These are phyloP conservation scores for Dillenia suffruticosa DNA, from an alignment of 164 flowering plant genomes.

Conservation along the genomic window DNA sequence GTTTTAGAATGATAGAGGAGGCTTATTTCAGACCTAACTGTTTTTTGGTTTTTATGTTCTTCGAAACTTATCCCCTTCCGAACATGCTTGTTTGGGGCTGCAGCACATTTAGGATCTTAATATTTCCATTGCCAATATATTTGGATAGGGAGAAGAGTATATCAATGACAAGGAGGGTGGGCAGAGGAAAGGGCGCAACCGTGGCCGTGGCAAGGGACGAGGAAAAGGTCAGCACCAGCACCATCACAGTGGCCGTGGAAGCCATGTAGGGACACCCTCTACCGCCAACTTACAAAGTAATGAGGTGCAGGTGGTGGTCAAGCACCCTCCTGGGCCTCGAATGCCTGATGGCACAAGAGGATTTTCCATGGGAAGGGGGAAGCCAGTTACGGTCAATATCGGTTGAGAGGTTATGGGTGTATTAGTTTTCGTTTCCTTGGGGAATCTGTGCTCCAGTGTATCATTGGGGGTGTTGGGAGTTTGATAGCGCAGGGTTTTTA, in stretches of 20 bases:
- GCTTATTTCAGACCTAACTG: no score
- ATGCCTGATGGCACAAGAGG: conserved; percentile 91
- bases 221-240: conserved; percentile 36
- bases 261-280: conserved; percentile 44
- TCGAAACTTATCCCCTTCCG: no score
- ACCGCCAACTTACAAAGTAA: conserved; percentile 12
- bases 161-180: conserved; percentile 50
- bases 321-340: conserved; percentile 79
- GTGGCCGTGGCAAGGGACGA: conserved; percentile 69
- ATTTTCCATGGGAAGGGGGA: conserved; percentile 72
- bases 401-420: no score
- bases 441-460: no score
- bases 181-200: conserved; percentile 50
- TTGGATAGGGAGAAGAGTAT: conserved; percentile 55
- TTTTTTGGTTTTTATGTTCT: no score
- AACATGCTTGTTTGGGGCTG: no score
- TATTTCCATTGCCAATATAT: background rate
- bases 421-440: no score
- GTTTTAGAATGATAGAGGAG: no score
- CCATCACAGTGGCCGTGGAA: conserved; percentile 37
- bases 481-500: no score
- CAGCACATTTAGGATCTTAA: background rate
- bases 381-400: conserved; percentile 33
- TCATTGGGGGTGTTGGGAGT: no score
- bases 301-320: conserved; percentile 30